Evolutionary conservation across 169 alveolate genomes (phyloP).

Genomic region (Plasmodium fragile): DNA sequence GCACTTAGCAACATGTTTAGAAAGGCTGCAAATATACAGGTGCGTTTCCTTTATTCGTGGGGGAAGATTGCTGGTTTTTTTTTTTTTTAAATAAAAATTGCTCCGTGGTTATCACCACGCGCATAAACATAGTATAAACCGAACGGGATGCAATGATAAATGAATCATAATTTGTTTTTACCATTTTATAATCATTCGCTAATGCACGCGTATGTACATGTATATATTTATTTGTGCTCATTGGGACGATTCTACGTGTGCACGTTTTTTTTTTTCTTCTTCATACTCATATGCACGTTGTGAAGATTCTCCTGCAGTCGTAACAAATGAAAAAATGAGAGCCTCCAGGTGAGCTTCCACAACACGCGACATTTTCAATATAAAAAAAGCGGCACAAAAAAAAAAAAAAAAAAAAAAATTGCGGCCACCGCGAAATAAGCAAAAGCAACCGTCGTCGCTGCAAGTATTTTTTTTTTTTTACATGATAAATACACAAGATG

Average conservation of each 20-base stretch:
- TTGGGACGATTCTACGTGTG: not conserved
- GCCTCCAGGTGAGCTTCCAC: not conserved
- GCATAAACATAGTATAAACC: not conserved
- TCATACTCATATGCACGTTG: slow-evolving; percentile 2
- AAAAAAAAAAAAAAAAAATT: not conserved
- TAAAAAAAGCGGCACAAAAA: not conserved
- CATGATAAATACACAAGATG: not conserved
- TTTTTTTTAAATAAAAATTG: not conserved
- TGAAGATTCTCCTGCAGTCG: not conserved
- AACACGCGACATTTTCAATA: not conserved
- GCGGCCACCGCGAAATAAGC: not conserved
- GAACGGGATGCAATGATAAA: not conserved
- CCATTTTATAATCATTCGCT: not conserved
- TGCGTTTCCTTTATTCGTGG: not conserved
- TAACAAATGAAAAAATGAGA: not conserved
- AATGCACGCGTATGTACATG: not conserved
- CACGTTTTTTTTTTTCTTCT: not conserved
- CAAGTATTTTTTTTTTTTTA: not conserved
- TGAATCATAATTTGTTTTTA: not conserved
- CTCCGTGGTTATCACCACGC: not conserved
- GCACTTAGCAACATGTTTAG: not conserved
- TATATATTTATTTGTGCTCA: not conserved
- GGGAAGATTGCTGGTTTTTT: not conserved
- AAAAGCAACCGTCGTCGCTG: not conserved
- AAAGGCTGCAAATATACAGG: not conserved